Conservation (phyloP, 2,329 filamentous ascomycete genomes). For the Beauveria australis region DNA sequence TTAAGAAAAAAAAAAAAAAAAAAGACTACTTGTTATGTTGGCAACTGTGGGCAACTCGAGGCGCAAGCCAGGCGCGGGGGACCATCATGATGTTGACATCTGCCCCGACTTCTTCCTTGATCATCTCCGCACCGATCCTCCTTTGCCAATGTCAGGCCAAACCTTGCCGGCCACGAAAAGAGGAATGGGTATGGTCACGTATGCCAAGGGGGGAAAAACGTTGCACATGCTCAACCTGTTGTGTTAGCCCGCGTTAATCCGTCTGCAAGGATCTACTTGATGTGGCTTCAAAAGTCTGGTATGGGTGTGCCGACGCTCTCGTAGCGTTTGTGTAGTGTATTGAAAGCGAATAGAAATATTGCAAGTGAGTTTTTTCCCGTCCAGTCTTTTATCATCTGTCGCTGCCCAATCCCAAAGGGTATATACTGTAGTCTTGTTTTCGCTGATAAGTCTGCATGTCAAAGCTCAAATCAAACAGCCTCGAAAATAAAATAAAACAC, state of each 20-base stretch:
- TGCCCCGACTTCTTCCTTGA: conserved; percentile 6
- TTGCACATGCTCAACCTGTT: neutral
- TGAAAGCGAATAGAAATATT: neutral
- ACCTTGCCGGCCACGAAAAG: neutral
- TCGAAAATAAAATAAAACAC: neutral
- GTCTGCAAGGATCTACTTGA: neutral
- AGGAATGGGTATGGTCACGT: neutral
- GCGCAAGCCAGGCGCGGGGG: no score
- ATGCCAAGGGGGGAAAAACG: neutral
- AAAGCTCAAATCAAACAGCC: neutral
- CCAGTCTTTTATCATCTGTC: neutral
- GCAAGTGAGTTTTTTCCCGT: neutral
- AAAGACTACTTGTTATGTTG: no score
- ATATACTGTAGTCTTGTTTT: conserved; percentile 1
- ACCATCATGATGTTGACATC: neutral
- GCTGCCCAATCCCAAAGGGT: neutral
- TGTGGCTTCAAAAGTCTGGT: neutral
- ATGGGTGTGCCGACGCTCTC: neutral
- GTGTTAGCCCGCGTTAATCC: neutral
- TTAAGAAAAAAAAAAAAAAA: no score
- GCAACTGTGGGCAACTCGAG: no score
- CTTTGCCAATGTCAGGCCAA: neutral
- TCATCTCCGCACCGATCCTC: neutral
- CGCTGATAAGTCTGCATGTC: neutral
- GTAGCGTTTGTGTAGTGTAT: neutral